Conservation (phyloP, 192 early-diverging fungal genomes). For the Pilobolus umbonatus region DNA sequence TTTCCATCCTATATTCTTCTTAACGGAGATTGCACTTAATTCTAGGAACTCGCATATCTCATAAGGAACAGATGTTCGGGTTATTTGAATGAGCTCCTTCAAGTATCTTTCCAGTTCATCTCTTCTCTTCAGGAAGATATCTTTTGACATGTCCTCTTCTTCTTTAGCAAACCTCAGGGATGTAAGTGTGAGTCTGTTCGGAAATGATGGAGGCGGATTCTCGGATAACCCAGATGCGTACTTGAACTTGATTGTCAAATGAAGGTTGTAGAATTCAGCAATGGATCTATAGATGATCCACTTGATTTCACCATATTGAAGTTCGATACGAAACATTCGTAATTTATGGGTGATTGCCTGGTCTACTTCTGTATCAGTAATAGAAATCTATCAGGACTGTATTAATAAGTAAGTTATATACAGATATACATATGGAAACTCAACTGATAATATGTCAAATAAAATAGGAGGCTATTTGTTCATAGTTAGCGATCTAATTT, state of each 20-base stretch:
- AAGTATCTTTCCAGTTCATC: conserved; percentile 58
- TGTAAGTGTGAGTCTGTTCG: conserved; percentile 16
- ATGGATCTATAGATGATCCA: conserved; percentile 70
- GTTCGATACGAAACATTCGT: conserved; percentile 23
- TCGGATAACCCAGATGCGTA: conserved; percentile 10
- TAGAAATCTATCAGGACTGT: not conserved
- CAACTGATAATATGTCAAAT: conserved; percentile 28
- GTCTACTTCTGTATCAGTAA: conserved; percentile 23
- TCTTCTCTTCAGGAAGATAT: conserved; percentile 46
- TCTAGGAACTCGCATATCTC: conserved; percentile 77
- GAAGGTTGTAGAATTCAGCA: conserved; percentile 60
- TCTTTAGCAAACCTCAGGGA: conserved; percentile 4
- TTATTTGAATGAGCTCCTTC: conserved; percentile 47
- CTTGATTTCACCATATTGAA: conserved; percentile 67
- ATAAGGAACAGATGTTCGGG: conserved; percentile 59
- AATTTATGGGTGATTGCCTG: conserved; percentile 7
- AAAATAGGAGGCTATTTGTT: conserved; percentile 30
- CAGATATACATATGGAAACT: not conserved
- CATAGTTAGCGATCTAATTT: not conserved
- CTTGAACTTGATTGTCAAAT: conserved; percentile 48
- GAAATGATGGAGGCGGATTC: conserved; percentile 26
- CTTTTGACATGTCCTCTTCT: conserved; percentile 28
- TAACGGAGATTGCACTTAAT: conserved; percentile 65
- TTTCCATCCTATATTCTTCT: conserved; percentile 80
- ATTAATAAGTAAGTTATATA: not conserved